A percentile compares a stretch with the other conserved stretches of the same genome.
These are phyloP conservation scores for Bolboschoenus planiculmis DNA, from an alignment of 176 grass and related monocot genomes.

Conservation along the genomic window DNA sequence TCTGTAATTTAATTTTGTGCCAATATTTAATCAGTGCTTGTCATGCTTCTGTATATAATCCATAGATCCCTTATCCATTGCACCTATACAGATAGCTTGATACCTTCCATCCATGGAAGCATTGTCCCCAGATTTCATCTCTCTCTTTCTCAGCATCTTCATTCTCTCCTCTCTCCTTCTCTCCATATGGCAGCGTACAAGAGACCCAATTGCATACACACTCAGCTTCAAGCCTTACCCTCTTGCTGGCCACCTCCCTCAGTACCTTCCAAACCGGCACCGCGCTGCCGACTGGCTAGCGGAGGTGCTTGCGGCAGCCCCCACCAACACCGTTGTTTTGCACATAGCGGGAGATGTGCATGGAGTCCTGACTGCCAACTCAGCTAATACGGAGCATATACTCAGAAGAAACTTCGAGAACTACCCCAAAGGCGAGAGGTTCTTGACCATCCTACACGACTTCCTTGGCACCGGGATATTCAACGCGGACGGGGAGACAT, in stretches of 20 bases:
- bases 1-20: too few relatives aligned
- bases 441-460: constrained; percentile 25
- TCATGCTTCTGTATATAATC: too few relatives aligned
- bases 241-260: constrained; percentile 50
- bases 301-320: constrained; percentile 35
- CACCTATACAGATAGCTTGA: not conserved
- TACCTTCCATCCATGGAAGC: not conserved
- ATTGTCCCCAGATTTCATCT: not conserved
- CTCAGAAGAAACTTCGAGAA: constrained; percentile 36
- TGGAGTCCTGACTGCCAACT: constrained; percentile 45
- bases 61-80: not conserved
- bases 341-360: constrained; percentile 23
- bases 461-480: constrained; percentile 50
- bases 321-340: constrained; percentile 44
- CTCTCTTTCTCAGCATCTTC: constrained; percentile 1
- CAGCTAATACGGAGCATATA: constrained; percentile 37
- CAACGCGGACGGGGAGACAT: constrained; percentile 34
- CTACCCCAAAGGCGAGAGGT: constrained; percentile 54
- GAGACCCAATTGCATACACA: not conserved
- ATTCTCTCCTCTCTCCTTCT: not conserved
- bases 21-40: too few relatives aligned
- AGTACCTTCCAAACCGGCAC: constrained; percentile 45
- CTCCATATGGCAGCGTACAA: not conserved
- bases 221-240: constrained; percentile 37
- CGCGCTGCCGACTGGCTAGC: constrained; percentile 53